Evolutionary conservation across 2,329 filamentous ascomycete species (phyloP).

Genomic region (Aureobasidium lini): DNA sequence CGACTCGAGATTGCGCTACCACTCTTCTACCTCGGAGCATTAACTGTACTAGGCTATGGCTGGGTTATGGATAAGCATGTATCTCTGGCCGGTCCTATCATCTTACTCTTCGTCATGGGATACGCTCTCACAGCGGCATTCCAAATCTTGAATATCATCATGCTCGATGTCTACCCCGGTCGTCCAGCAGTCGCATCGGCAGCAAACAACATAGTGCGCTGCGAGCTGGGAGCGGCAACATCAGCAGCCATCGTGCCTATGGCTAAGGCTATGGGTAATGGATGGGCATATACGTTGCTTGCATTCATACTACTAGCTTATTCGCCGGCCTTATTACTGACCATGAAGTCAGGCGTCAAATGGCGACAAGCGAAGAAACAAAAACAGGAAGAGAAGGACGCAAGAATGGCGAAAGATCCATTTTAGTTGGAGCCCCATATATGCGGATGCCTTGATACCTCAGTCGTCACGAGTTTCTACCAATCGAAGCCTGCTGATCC

Average conservation of each 20-base stretch:
- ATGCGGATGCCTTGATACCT: too few species aligned
- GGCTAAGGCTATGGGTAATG: slow-evolving; percentile 31
- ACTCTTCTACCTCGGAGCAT: slow-evolving; percentile 26
- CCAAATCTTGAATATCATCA: slow-evolving; percentile 39
- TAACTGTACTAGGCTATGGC: slow-evolving; percentile 33
- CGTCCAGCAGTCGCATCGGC: slow-evolving; percentile 37
- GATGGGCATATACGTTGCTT: slow-evolving; percentile 36
- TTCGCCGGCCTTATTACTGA: slow-evolving; percentile 16
- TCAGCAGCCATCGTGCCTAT: slow-evolving; percentile 34
- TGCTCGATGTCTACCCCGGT: slow-evolving; percentile 39
- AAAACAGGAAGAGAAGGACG: slow-evolving; percentile 16
- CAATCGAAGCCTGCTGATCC: too few species aligned
- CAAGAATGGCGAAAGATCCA: background rate
- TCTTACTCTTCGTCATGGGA: slow-evolving; percentile 24
- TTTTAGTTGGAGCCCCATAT: too few species aligned
- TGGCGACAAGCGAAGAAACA: slow-evolving; percentile 24
- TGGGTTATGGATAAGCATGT: slow-evolving; percentile 32
- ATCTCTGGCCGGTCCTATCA: slow-evolving; percentile 22
- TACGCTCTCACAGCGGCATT: slow-evolving; percentile 35
- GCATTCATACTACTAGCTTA: slow-evolving; percentile 21
- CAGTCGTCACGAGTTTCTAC: too few species aligned
- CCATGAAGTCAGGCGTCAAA: slow-evolving; percentile 21
- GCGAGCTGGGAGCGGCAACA: slow-evolving; percentile 37
- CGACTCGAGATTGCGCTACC: slow-evolving; percentile 35
- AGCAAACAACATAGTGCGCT: slow-evolving; percentile 37